phyloP scores from a whole-genome alignment of 2,329 filamentous ascomycete genomes.

The Rasamsonia emersonii region DNA sequence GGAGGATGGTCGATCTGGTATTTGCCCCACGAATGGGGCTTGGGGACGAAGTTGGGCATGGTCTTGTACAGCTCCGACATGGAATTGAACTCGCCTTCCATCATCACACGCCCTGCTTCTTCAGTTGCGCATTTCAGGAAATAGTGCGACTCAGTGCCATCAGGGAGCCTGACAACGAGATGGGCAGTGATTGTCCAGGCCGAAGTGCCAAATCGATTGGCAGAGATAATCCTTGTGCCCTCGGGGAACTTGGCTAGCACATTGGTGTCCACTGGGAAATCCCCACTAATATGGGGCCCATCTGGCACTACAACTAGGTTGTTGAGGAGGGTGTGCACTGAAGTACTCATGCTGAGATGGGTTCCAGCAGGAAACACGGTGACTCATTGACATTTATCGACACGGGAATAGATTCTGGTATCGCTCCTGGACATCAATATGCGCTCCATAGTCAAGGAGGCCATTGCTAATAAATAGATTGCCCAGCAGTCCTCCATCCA shows the following conservation, averaged over 20 bases:
- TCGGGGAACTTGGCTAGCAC: neutral
- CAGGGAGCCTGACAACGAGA: slow-evolving; percentile 12
- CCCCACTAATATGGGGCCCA: slow-evolving; percentile 8
- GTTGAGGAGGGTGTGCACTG: slow-evolving; percentile 10
- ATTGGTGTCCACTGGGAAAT: neutral
- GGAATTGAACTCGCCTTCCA: slow-evolving; percentile 25
- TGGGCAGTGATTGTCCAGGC: slow-evolving; percentile 21
- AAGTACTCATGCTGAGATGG: too few relatives aligned
- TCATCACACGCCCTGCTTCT: slow-evolving; percentile 9
- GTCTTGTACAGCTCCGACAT: slow-evolving; percentile 20
- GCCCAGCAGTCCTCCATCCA: too few relatives aligned
- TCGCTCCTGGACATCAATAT: too few relatives aligned
- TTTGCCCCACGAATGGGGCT: slow-evolving; percentile 20
- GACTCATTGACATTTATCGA: too few relatives aligned
- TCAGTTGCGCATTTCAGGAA: slow-evolving; percentile 19
- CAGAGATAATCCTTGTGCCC: slow-evolving; percentile 16
- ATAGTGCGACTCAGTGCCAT: slow-evolving; percentile 15
- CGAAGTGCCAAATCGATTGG: slow-evolving; percentile 17
- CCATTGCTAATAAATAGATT: too few relatives aligned
- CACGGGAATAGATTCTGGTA: too few relatives aligned
- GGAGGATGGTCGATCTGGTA: slow-evolving; percentile 9
- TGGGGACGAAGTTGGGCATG: slow-evolving; percentile 20
- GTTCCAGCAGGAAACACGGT: too few relatives aligned
- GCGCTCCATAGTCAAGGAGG: too few relatives aligned
- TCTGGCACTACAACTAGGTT: slow-evolving; percentile 22